Evolutionary conservation across 306 rosid species (phyloP).

Genomic region (Dalbergia cultrata): DNA sequence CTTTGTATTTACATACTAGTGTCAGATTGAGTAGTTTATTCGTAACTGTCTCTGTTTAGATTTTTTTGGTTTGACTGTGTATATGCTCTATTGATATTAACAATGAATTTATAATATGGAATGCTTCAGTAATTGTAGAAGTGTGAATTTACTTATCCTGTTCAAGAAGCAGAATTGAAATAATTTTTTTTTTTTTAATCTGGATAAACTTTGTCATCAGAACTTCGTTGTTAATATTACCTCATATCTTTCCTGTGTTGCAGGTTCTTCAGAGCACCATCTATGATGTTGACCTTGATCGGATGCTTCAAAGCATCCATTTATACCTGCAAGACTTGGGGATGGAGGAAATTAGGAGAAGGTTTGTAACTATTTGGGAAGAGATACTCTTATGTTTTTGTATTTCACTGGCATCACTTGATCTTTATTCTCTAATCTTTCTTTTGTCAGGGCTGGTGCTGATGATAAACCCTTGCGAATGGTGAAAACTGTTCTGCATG

Average conservation of each 20-base stretch:
- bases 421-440: constrained; percentile 40
- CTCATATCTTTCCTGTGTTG: constrained; percentile 36
- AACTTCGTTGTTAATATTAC: not conserved
- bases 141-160: not conserved
- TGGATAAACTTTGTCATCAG: not conserved
- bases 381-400: constrained; percentile 11
- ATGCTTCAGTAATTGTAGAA: not conserved
- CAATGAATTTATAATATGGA: not conserved
- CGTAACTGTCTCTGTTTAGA: no score
- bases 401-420: constrained; percentile 20
- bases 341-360: constrained; percentile 99
- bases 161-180: constrained; percentile 25
- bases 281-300: constrained; percentile 92
- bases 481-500: constrained; percentile 99
- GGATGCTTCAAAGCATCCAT: constrained; percentile 98
- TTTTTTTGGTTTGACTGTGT: not conserved
- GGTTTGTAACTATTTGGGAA: constrained; percentile 58
- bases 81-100: constrained; percentile 22
- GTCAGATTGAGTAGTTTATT: not conserved
- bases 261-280: constrained; percentile 99
- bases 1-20: not conserved
- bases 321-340: constrained; percentile 96
- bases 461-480: constrained; percentile 98
- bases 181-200: constrained; percentile 28
- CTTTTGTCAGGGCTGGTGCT: constrained; percentile 86